Conservation (phyloP, 1,284 basidiomycete genomes). For the Farysia itapuensis region DNA sequence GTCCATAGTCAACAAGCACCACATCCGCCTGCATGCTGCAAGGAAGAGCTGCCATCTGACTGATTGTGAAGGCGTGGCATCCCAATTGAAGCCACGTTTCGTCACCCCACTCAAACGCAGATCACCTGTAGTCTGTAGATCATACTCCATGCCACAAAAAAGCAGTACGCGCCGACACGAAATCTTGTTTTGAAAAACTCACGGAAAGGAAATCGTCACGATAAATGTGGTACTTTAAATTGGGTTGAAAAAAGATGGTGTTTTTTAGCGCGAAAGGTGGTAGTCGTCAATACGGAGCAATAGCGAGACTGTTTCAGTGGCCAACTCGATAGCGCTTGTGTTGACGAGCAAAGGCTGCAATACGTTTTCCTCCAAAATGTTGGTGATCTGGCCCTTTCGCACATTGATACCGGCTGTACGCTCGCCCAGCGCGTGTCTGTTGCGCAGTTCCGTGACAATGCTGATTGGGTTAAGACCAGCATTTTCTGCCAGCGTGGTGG, state of each 20-base stretch:
- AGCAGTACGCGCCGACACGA: too few relatives aligned
- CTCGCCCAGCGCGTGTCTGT: slow-evolving; percentile 93
- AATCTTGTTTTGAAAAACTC: too few relatives aligned
- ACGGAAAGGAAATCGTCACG: too few relatives aligned
- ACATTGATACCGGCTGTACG: slow-evolving; percentile 96
- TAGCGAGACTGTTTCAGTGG: slow-evolving; percentile 96
- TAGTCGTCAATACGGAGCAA: slow-evolving; percentile 97
- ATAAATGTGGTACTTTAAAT: too few relatives aligned
- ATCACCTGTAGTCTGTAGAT: too few relatives aligned
- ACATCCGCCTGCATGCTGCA: too few relatives aligned
- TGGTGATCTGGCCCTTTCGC: slow-evolving; percentile 78
- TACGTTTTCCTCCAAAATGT: slow-evolving; percentile 95
- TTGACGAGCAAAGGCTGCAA: slow-evolving; percentile 94
- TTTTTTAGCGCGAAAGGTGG: slow-evolving; percentile 50
- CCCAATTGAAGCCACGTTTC: too few relatives aligned
- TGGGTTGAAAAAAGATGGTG: slow-evolving; percentile 3
- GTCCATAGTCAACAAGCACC: too few relatives aligned
- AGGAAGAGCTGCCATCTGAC: too few relatives aligned
- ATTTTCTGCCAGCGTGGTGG: slow-evolving; percentile 96
- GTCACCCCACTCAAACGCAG: too few relatives aligned
- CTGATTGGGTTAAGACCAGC: slow-evolving; percentile 97
- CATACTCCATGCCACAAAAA: too few relatives aligned
- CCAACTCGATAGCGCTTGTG: slow-evolving; percentile 90
- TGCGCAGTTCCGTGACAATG: slow-evolving; percentile 96
- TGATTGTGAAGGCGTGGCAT: too few relatives aligned